These are phyloP conservation scores for Aspergillus eucalypticola DNA, from an alignment of 2,329 filamentous ascomycete species.

Conservation along the genomic window DNA sequence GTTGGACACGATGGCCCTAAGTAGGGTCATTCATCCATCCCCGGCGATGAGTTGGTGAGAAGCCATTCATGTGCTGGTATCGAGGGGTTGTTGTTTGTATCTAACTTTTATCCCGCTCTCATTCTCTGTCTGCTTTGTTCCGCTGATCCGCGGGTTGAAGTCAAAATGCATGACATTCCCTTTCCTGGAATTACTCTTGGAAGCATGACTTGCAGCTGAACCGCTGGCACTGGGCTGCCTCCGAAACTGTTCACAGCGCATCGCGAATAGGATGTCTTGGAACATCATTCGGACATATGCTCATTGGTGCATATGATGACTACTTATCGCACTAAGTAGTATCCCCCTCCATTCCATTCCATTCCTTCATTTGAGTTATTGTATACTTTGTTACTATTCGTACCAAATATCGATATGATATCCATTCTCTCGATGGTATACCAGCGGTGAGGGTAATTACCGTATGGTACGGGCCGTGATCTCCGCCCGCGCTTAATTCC, in stretches of 20 bases:
- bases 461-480: conserved; percentile 9
- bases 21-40: background rate
- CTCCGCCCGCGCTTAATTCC: background rate
- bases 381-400: background rate
- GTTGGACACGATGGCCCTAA: background rate
- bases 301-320: background rate
- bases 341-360: background rate
- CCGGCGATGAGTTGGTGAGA: background rate
- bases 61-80: background rate
- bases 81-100: background rate
- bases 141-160: background rate
- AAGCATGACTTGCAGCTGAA: conserved; percentile 1
- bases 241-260: background rate
- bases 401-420: too few species aligned
- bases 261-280: background rate
- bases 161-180: background rate
- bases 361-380: background rate
- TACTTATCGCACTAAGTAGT: background rate
- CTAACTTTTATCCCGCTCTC: background rate
- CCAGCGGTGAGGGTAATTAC: conserved; percentile 14
- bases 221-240: background rate
- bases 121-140: background rate
- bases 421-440: background rate
- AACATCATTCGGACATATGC: background rate
- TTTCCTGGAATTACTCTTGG: background rate